Base-by-base conservation (phyloP, 805 yeast genomes). In the Ogataea zsoltii region DNA sequence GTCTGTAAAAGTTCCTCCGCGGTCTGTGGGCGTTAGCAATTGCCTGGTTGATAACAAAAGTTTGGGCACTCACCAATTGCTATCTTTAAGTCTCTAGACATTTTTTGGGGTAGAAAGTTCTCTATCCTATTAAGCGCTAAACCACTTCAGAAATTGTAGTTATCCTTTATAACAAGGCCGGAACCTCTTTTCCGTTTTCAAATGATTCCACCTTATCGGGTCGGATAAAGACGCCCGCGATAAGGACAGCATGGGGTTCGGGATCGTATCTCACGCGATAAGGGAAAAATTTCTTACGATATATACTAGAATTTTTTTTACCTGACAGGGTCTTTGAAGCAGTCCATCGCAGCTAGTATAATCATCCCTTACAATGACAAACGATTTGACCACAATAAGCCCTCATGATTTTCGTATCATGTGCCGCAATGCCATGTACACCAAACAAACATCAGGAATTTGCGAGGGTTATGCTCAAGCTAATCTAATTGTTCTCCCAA, bases 1-100 rank as follows among this genome's bases (percentile, higher is more conserved):
- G 57, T 88, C 97, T 0, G 96, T 88, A 68, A 90, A 90, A 0
- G 97, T 90, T 42, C 97, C 97, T 50, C 97, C 97, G 48, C 91
- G 52, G 37, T 75, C 77, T 34, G 69, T 66, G 6, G 76, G 10
- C 73, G 25, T 16, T 17, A 17, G 25, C 7, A 10, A 11, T 10
- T 7, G 21, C 9, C 16, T 33, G 13, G 25, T 7, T 11, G 25
- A 4, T 3, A 18, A 17, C 9, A 25, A 10, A 7, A 10, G 13
- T 6, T 10, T 60, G 19, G 13, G 30, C 4, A 28, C 43, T 23
- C 32, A 40, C 43, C 43, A 17, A 21, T 18, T 9, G 43, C 23
- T 23, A 40, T 40, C 14, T 33, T 40, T 5, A 40, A 33, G 19
- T 38, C 30, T 13, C 42, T 30, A 25, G 7, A 7, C 7, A 25